Percentiles rank a stretch among this genome's conserved stretches.
Evolutionary conservation across 208 protist species (phyloP).

Genomic region (Crithidia acanthocephali): DNA sequence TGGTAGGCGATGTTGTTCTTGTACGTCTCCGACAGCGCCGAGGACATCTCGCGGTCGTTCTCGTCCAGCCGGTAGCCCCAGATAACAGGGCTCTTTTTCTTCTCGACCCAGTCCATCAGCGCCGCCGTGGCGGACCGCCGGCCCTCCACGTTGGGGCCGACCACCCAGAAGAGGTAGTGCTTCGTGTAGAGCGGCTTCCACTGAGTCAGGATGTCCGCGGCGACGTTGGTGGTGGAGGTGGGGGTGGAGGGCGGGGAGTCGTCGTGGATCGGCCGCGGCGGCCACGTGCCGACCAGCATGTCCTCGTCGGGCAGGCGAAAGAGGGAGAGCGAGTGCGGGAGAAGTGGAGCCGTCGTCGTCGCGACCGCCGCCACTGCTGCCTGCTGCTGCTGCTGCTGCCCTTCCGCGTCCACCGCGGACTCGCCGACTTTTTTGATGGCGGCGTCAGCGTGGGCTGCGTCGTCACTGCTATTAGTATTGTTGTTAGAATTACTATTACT

Average conservation of each 20-base stretch:
- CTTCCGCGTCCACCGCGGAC: too few relatives aligned
- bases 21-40: constrained; percentile 10
- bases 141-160: constrained; percentile 27
- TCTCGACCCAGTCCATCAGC: constrained; percentile 32
- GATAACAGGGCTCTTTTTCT: not conserved
- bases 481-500: not conserved
- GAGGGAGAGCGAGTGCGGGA: constrained; percentile 12
- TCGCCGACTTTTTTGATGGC: not conserved
- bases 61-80: constrained; percentile 31
- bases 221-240: not conserved
- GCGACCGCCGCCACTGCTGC: not conserved
- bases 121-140: constrained; percentile 37
- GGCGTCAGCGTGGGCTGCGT: not conserved
- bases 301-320: constrained; percentile 44
- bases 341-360: constrained; percentile 11
- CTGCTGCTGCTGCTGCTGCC: not conserved
- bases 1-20: constrained; percentile 5
- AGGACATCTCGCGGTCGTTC: constrained; percentile 10
- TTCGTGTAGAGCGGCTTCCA: constrained; percentile 11
- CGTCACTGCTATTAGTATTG: not conserved
- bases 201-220: constrained; percentile 16
- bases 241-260: not conserved
- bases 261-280: constrained; percentile 7
- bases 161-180: constrained; percentile 41
- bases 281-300: constrained; percentile 56